Evolutionary conservation across 768 basidiomycete genomes (phyloP), one percentile per base, ranked within the genome.

Genomic region (Leccinum ochraceum): DNA sequence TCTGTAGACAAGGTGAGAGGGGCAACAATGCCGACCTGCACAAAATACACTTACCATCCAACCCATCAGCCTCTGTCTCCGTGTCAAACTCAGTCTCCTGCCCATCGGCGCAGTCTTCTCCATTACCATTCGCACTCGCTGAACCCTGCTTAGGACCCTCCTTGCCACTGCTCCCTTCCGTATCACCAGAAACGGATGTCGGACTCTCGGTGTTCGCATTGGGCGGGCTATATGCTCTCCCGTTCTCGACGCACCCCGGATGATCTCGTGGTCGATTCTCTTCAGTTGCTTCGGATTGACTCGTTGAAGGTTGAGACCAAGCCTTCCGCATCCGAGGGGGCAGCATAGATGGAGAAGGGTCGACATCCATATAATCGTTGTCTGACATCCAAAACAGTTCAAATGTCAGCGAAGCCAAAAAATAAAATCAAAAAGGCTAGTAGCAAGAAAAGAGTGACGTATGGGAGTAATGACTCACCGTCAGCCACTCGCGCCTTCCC

Each of bases 271-370:
- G 32, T 28, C 24, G 3, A 44, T 37, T 32, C 36, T 61, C 63
- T 46, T 60, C 55, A n/a, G n/a, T 26, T 44, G 49, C 5, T 54
- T 70, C 59, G 2, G 22, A 6, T 39, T 53, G 62, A 37, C 9
- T 13, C 3, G 34, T n/a, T 11, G 51, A 36, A n/a, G 56, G 56
- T 20, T 68, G 71, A 24, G 73, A 66, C 79, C 78, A 77, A 3
- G 63, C 62, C 63, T 86, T 89, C 42, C 87, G 77, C 82, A 89
- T 82, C 72, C 85, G 85, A 4, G 87, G 86, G 6, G 87, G 87
- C 65, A 88, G 77, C 53, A 72, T 39, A 11, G 63, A 57, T 14
- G 53, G 32, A 9, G 60, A 59, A 36, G 61, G 56, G 3, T 64
- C 66, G 3, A 67, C 58, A 6, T 69, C 66, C 60, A 66, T 63